Evolutionary conservation across 495 filamentous ascomycete species (phyloP), one percentile per base, ranked within the genome.

Genomic region (Hypoxylon intermedium): DNA sequence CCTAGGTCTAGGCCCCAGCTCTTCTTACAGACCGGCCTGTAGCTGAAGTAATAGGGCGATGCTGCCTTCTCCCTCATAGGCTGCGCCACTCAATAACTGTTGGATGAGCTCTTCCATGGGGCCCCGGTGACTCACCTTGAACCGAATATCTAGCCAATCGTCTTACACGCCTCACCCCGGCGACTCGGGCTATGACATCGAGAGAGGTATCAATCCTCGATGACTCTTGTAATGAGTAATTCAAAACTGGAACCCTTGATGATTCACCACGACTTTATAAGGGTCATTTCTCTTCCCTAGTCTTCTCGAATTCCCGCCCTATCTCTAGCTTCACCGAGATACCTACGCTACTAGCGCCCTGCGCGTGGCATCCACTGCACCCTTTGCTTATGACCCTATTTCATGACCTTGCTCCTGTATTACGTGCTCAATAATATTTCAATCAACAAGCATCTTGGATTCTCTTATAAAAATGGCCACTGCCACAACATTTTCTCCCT

Each of bases 201-300:
- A 41, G 30, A 18, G 18, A 43, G 15, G 36, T 33, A 46, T 6
- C 47, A 13, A 20, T 21, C n/a, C 21, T 40, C 46, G 56, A 60
- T 60, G 62, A 65, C 56, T 60, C 55, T 20, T 16, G 6, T 26
- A 20, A 28, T 36, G 21, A 15, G 3, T 12, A 42, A 45, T 44
- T 1, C 11, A 33, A 37, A 31, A 45, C 18, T 26, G 36, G 31
- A 21, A 16, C 11, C 4, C 1, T 11, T 15, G 3, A 65, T 65
- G 55, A 60, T 55, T 65, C 61, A 65, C 50, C 18, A 37, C 34
- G 23, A 18, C 16, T 38, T 65, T 65, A 65, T 65, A 65, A 51
- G 49, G 18, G 16, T 52, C 11, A 2, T 30, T 38, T 38, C 24
- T 40, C 6, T 60, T 60, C 56, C 41, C 31, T 44, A 9, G 11